Evolutionary conservation across 768 basidiomycete genomes (phyloP).

Genomic region (Melanogaster broomeanus): DNA sequence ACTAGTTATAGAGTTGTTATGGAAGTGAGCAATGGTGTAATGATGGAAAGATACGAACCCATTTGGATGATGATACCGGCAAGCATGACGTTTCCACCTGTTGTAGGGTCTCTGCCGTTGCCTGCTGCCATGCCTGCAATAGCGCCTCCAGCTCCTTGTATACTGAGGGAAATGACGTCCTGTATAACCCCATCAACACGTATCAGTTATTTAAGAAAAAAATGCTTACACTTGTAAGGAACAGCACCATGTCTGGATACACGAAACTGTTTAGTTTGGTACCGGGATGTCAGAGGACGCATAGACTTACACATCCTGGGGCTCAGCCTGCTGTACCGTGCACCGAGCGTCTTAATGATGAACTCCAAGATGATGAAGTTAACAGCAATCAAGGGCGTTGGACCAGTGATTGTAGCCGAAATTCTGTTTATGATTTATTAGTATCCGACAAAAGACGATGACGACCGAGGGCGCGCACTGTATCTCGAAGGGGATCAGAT

Average conservation of each 20-base stretch:
- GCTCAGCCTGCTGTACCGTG: constrained; percentile 50
- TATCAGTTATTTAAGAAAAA: neutral
- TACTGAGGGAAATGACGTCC: constrained; percentile 38
- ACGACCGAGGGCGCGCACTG: constrained; percentile 35
- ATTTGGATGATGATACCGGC: constrained; percentile 65
- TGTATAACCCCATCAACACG: constrained; percentile 4
- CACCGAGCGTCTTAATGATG: constrained; percentile 45
- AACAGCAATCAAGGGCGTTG: constrained; percentile 57
- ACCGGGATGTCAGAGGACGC: neutral
- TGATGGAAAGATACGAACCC: constrained; percentile 29
- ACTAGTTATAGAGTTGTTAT: constrained; percentile 39
- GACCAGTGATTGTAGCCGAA: constrained; percentile 50
- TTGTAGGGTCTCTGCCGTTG: constrained; percentile 21
- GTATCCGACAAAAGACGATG: neutral
- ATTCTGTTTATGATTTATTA: constrained; percentile 14
- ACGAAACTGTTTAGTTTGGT: constrained; percentile 23
- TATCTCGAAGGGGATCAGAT: constrained; percentile 40
- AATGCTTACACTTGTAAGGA: constrained; percentile 10
- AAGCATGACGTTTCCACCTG: constrained; percentile 57
- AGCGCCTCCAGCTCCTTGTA: constrained; percentile 45
- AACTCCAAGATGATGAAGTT: constrained; percentile 55
- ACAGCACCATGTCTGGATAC: constrained; percentile 19
- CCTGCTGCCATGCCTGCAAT: constrained; percentile 42
- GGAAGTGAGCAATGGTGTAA: constrained; percentile 34
- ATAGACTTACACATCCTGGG: constrained; percentile 27